Evolutionary conservation across 1,284 basidiomycete species (phyloP), one percentile per base, ranked within the genome.

Genomic region (Ganoderma sp.): DNA sequence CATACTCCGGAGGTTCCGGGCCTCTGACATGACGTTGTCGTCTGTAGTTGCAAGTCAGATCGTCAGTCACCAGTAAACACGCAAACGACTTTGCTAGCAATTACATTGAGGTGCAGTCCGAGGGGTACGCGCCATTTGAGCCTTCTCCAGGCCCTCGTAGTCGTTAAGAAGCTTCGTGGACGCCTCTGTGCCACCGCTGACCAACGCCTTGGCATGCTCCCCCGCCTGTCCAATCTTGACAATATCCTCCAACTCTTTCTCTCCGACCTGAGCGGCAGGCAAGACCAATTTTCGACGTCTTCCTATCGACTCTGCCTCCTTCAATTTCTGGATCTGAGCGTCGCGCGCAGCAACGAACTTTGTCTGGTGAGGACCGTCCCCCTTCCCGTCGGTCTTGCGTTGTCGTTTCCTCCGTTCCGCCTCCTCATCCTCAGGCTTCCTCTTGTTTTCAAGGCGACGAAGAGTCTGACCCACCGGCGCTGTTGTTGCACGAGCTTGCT

Each of bases 141-240:
- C 97, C 74, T 88, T 87, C 65, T 95, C 93, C 70, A 99, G 80
- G 8, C 91, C 91, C 75, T 97, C 94, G 77, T 99, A 99, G 67
- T 98, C 96, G 71, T 94, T 95, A 57, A 99, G 80, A 61, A 99
- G 83, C 69, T 90, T 88, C 42, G 90, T 93, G 65, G 93, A 98
- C 1, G 96, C 94, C 71, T 94, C 94, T 71, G 86, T 91, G 1
- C 92, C 92, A 34, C 90, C 91, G 12, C 85, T 81, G 8, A 99
- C 96, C 73, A 99, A 79, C 6, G 91, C 89, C 75, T 95, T 91
- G 25, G 73, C 73, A 69, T 88, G 91, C 81, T 98, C 95, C 7
- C 96, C 93, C 0, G 94, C 93, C 78, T 95, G 91, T 0, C 97
- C 98, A 74, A 99, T 97, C 84, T 99, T 99, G 75, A 98, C 97